Base-by-base conservation (phyloP, 2,329 filamentous ascomycete species). In the Dendrostoma leiphaemia region DNA sequence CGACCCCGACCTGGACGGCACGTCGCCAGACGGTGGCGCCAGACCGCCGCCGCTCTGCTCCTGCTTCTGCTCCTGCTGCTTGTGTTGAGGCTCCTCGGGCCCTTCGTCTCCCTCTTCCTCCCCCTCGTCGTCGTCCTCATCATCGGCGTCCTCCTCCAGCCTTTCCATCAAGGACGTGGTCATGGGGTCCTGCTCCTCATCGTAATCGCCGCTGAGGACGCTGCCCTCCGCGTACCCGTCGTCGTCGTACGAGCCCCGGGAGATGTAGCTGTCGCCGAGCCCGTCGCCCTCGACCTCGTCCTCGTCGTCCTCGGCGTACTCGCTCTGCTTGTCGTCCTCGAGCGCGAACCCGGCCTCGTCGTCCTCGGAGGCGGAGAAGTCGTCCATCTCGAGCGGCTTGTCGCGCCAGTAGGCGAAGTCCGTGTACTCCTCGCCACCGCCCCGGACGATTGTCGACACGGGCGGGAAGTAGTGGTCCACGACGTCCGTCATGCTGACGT, bases 381-480 rank as follows among this genome's bases (percentile, higher is more conserved):
- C 90, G 38, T 91, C 89, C 24, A 97, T 73, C 48, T 96, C 91
- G 15, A 93, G 79, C 2, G 91, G 90, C 45, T 81, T 80, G 59
- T 96, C 89, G 59, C 95, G 82, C 94, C 94, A 99, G 73, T 96
- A 99, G 54, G 86, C 93, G 72, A 99, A 99, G 68, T 99, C 94
- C 0, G 94, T 99, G 66, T 90, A 99, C 54, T 96, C 89, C 68
- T 97, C 94, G 12, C 92, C 93, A 19, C 92, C 93, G 41, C 89
- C 89, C 64, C 89, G 91, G 17, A 97, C 86, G 28, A 99, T 79
- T 24, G 92, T 86, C 59, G 87, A 90, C 12, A 96, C 87, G 2
- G 95, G 91, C 6, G 94, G 94, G 70, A 99, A 99, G 75, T 96
- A 97, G 71, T 99, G 94, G 68, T 99, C 94, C 6, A 99, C 90